Evolutionary conservation across 2,329 filamentous ascomycete species (phyloP), one percentile per base, ranked within the genome.

Genomic region (Lasiodiplodia citricola): DNA sequence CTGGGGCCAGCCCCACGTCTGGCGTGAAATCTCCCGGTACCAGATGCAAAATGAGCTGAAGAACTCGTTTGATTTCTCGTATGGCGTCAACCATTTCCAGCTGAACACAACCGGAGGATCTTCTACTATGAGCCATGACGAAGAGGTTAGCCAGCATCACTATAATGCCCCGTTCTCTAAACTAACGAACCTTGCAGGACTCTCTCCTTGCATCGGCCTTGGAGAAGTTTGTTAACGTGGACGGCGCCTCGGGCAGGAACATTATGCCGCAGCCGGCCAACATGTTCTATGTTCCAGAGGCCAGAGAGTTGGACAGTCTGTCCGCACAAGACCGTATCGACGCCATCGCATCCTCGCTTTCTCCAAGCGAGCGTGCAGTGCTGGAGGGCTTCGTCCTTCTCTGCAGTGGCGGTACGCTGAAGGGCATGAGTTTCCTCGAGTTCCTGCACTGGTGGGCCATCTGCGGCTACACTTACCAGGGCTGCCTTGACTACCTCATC

Each of bases 381-480:
- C 47, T 85, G 2, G 81, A 84, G 70, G 74, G 77, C 0, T 83
- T 83, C 13, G 73, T 85, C 0, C 74, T 83, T 0, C 78, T 84
- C 1, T 81, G 79, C 69, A 83, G 82, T 62, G 81, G 83, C 5
- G 80, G 75, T 0, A 83, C 80, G 0, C 77, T 83, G 0, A 78
- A 81, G 11, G 83, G 80, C 0, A 81, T 79, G 0, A 81, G 80
- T 25, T 83, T 86, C 68, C 81, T 81, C 58, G 83, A 86, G 66
- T 80, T 85, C 38, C 73, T 86, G 21, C 83, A 83, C 68, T 85
- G 83, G 83, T 85, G 79, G 83, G 83, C 80, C 10, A 73, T 83
- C 1, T 77, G 76, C 66, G 82, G 78, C 35, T 83, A 83, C 72
- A 79, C 75, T 5, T 83, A 82, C 70, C 76, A 74, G 14, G 60